A percentile compares a stretch with the other conserved stretches of the same genome.
phyloP scores from a whole-genome alignment of 805 yeast genomes.

The Tetrapisispora taiwanensis region DNA sequence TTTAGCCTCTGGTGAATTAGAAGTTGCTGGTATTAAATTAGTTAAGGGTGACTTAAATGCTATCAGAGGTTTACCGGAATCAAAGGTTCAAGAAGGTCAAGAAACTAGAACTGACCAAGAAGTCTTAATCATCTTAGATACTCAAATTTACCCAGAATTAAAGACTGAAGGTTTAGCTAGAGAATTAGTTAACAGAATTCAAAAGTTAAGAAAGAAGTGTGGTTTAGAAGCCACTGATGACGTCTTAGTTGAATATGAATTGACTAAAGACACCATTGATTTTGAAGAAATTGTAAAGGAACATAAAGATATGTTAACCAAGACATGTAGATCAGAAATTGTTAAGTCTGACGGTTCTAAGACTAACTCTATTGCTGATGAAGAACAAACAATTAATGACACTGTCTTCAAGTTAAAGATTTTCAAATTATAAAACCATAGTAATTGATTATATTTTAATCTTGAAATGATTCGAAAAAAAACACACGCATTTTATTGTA shows the following conservation, averaged over 20 bases:
- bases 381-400: conserved; percentile 76
- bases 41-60: conserved; percentile 84
- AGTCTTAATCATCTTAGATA: conserved; percentile 81
- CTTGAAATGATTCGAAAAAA: neutral
- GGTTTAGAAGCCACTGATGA: conserved; percentile 94
- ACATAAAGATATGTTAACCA: conserved; percentile 60
- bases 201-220: conserved; percentile 92
- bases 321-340: conserved; percentile 58
- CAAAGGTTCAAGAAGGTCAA: conserved; percentile 53
- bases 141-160: conserved; percentile 76
- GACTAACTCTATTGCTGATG: conserved; percentile 61
- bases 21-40: conserved; percentile 82
- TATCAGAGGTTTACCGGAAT: conserved; percentile 76
- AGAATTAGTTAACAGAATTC: conserved; percentile 93
- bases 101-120: conserved; percentile 85
- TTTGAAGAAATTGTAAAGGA: conserved; percentile 50
- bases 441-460: too few species aligned
- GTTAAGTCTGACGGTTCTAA: conserved; percentile 36
- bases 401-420: conserved; percentile 70
- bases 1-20: conserved; percentile 59
- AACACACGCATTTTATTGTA: neutral
- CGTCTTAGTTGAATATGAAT: conserved; percentile 71
- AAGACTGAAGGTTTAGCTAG: conserved; percentile 93
- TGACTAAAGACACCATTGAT: conserved; percentile 52
- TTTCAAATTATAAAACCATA: conserved; percentile 42